Base-by-base conservation (phyloP, 1,284 basidiomycete species). In the Microbotryomycetes sp. region DNA sequence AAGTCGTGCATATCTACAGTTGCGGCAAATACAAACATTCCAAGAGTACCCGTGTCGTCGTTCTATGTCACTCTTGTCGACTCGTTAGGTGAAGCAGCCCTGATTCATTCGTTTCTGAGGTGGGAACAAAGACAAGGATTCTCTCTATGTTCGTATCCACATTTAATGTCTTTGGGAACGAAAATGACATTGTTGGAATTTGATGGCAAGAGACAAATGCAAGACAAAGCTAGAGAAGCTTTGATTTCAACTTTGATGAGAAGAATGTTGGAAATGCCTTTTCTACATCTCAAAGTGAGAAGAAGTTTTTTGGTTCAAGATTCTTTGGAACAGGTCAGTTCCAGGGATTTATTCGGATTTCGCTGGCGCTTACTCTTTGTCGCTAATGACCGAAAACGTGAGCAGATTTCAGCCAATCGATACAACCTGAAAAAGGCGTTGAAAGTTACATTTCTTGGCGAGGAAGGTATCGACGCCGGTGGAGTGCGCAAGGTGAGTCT, bases 391-490 rank as follows among this genome's bases (percentile, higher is more conserved):
- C n/a, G n/a, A n/a, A n/a, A n/a, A n/a, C n/a, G n/a, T n/a, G n/a
- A n/a, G n/a, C 56, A 71, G 64, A 70, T 72, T 42, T 70, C 69
- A 22, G 22, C 28, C 7, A 55, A 60, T 16, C 51, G 64, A 1
- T 23, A 30, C 12, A 56, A 71, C 50, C 59, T 73, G 22, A 70
- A 72, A 36, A 70, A 71, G 47, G 56, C 63, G 14, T 56, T 73
- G 0, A 50, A 66, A 46, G 67, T 73, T 32, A 56, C 36, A 9
- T 73, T 72, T 49, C 65, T 64, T 16, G 70, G 60, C 7, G 72
- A 73, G 59, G 72, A 72, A 28, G 70, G 72, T 1, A 49, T 73
- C 25, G 71, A 73, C 31, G 70, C 69, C 0, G 64, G 63, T 64
- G 32, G 32, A 9, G 19, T 42, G 12, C 36, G 36, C 19, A 42